Evolutionary conservation across 1,284 basidiomycete genomes (phyloP), one percentile per base, ranked within the genome.

Genomic region (Sporisorium reilianum): DNA sequence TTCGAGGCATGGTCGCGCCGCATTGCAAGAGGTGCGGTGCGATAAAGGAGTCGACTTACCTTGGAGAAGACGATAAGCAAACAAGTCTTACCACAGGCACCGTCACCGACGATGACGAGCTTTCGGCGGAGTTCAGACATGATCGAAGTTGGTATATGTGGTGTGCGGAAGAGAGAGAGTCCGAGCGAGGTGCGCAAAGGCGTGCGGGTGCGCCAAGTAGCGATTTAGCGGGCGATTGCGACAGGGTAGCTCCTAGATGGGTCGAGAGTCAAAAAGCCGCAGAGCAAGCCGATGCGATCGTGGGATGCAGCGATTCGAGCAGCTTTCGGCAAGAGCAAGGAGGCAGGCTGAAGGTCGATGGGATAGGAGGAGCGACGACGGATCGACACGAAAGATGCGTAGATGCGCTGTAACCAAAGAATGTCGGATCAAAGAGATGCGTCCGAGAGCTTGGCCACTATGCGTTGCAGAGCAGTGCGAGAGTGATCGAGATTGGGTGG

Each of bases 51-150:
- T 11, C 32, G 16, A 82, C 80, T 57, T 61, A 82, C 80, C 77
- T 95, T 93, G 82, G 90, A 91, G 87, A 93, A 93, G 78, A 93
- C 92, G 83, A 93, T 93, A 57, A 93, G 88, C 80, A 93, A 87
- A 86, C 91, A 93, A 64, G 92, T 93, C 90, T 92, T 92, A 86
- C 92, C 91, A 78, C 92, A 93, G 85, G 91, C 82, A 79, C 82
- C 82, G 69, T 84, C 82, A 49, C 82, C 82, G 40, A 82, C 81
- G 51, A 84, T 84, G 55, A 84, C 82, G 53, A 84, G 76, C 75
- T 84, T 84, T 67, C 82, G 75, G 61, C 80, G 78, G 46, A 81
- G 78, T 68, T 81, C 80, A 69, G 77, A 77, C 77, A 79, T 80
- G 53, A 40, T 72, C 53, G 30, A 34, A 25, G 22, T 42, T 8